Conservation (phyloP, 2,329 filamentous ascomycete species). For the Epichloe typhina region DNA sequence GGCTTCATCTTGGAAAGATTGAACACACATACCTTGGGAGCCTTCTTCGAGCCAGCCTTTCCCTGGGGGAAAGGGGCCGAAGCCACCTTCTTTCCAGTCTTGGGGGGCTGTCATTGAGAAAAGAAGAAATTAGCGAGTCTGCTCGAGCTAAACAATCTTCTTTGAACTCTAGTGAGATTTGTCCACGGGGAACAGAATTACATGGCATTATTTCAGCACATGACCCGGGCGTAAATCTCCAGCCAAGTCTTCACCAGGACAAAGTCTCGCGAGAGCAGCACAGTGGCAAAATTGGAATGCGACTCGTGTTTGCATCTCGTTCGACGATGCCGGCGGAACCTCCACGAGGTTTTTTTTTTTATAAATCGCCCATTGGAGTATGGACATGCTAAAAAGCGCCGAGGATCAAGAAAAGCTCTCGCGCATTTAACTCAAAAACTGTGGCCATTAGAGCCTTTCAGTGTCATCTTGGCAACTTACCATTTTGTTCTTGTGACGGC, state of each 20-base stretch:
- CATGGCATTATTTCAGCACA: slow-evolving; percentile 40
- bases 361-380: neutral
- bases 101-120: slow-evolving; percentile 99
- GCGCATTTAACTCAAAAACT: slow-evolving; percentile 23
- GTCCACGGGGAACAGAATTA: slow-evolving; percentile 17
- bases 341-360: slow-evolving; percentile 14
- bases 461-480: slow-evolving; percentile 22
- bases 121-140: slow-evolving; percentile 91
- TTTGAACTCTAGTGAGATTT: slow-evolving; percentile 81
- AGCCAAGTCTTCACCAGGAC: slow-evolving; percentile 49
- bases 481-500: slow-evolving; percentile 26
- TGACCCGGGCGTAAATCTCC: slow-evolving; percentile 33
- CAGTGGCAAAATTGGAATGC: neutral
- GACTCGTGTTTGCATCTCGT: neutral
- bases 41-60: slow-evolving; percentile 89
- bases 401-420: slow-evolving; percentile 21
- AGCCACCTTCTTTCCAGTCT: slow-evolving; percentile 94
- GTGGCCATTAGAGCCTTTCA: slow-evolving; percentile 26
- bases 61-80: slow-evolving; percentile 91
- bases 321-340: slow-evolving; percentile 20
- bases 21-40: slow-evolving; percentile 69
- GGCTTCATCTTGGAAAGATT: neutral
- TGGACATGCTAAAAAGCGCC: slow-evolving; percentile 5
- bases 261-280: slow-evolving; percentile 1
- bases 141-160: slow-evolving; percentile 69